Evolutionary conservation across 192 early-diverging fungal species (phyloP).

Genomic region (Chytriomyces hyalinus): DNA sequence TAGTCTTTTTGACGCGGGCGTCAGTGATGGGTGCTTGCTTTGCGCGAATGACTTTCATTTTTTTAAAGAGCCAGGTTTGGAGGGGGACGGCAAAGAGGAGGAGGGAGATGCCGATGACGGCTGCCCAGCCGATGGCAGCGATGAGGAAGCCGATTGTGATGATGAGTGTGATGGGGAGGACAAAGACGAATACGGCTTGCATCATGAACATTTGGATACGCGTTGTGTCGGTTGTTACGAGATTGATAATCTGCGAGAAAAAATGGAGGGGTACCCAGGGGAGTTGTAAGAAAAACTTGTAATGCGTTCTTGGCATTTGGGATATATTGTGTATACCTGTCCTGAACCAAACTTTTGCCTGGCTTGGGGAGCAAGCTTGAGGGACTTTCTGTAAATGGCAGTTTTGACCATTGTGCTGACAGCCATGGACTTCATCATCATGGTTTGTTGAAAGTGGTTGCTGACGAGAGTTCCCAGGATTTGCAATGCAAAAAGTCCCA

Average conservation of each 20-base stretch:
- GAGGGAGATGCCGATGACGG: slow-evolving; percentile 15
- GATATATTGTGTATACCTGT: not conserved
- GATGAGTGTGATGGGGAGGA: not conserved
- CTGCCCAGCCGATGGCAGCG: slow-evolving; percentile 6
- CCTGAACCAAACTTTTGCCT: slow-evolving; percentile 51
- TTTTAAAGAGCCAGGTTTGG: slow-evolving; percentile 17
- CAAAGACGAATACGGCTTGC: slow-evolving; percentile 4
- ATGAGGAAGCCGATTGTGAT: slow-evolving; percentile 27
- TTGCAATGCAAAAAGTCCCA: slow-evolving; percentile 19
- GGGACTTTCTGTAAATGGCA: slow-evolving; percentile 63
- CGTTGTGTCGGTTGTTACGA: slow-evolving; percentile 27
- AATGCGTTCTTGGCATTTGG: too few relatives aligned
- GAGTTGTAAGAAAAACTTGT: too few relatives aligned
- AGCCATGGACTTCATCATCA: slow-evolving; percentile 36
- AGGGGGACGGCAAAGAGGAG: slow-evolving; percentile 20
- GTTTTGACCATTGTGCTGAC: slow-evolving; percentile 54
- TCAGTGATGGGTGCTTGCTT: slow-evolving; percentile 47
- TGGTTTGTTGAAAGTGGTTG: slow-evolving; percentile 7
- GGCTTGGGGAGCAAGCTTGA: slow-evolving; percentile 56
- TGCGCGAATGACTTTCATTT: slow-evolving; percentile 18
- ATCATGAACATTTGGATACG: slow-evolving; percentile 27
- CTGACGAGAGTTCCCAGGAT: not conserved
- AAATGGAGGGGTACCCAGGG: too few relatives aligned
- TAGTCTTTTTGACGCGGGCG: slow-evolving; percentile 72
- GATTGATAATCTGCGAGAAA: slow-evolving; percentile 7